Percentiles rank a stretch among this genome's conserved stretches.
Conservation (phyloP, 768 basidiomycete genomes). For the Crassisporium funariophilum region DNA sequence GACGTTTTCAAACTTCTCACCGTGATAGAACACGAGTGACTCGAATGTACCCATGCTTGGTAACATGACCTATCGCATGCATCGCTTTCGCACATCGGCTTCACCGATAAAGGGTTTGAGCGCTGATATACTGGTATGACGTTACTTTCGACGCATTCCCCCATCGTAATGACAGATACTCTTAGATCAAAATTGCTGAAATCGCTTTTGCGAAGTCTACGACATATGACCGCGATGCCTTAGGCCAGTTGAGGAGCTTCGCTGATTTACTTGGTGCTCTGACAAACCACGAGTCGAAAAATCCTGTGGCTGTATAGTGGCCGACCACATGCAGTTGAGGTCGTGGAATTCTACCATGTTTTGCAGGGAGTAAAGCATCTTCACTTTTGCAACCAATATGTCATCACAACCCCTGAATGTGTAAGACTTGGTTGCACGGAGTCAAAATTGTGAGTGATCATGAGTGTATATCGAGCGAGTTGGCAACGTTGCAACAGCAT, state of each 20-base stretch:
- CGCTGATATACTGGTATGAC: constrained; percentile 73
- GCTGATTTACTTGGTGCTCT: constrained; percentile 17
- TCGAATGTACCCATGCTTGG: constrained; percentile 47
- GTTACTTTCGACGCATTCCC: neutral
- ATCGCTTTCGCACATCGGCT: constrained; percentile 76
- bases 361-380: too few species aligned
- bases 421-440: too few species aligned
- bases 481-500: too few species aligned
- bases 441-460: too few species aligned
- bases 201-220: constrained; percentile 59
- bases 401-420: too few species aligned
- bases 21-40: constrained; percentile 58
- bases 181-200: constrained; percentile 65
- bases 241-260: constrained; percentile 42
- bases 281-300: neutral
- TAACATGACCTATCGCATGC: constrained; percentile 70
- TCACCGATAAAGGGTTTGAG: constrained; percentile 87
- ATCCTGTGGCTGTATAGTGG: too few species aligned
- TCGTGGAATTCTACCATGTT: too few species aligned
- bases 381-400: too few species aligned
- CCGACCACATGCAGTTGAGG: too few species aligned
- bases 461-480: too few species aligned
- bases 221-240: constrained; percentile 59
- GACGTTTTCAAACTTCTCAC: neutral
- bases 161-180: neutral